These are phyloP conservation scores for Collybia sordida DNA, from an alignment of 768 basidiomycete genomes.

Conservation along the genomic window DNA sequence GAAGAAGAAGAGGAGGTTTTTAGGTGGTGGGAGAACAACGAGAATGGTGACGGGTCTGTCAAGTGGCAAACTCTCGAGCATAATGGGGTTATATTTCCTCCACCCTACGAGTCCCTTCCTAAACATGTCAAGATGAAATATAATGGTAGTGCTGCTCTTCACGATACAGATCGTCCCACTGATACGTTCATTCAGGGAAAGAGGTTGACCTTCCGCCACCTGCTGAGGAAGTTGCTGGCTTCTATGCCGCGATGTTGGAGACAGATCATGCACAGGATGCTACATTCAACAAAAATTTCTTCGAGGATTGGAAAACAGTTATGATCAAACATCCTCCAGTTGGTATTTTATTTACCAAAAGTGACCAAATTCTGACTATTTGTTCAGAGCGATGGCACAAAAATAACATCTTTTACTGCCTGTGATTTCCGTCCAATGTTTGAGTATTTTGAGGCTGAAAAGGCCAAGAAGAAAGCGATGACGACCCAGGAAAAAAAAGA, in stretches of 20 bases:
- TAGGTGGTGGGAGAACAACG: conserved; percentile 86
- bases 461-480: conserved; percentile 89
- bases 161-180: conserved; percentile 1
- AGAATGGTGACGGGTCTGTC: conserved; percentile 69
- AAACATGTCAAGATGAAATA: conserved; percentile 90
- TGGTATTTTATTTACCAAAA: conserved; percentile 25
- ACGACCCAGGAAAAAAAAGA: conserved; percentile 88
- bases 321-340: conserved; percentile 85
- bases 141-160: conserved; percentile 55
- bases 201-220: conserved; percentile 76
- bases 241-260: conserved; percentile 91
- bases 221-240: conserved; percentile 95
- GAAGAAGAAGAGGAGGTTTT: conserved; percentile 75
- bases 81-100: conserved; percentile 93
- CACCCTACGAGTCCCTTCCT: conserved; percentile 87
- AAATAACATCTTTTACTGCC: conserved; percentile 70
- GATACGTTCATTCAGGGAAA: conserved; percentile 52
- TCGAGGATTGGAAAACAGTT: conserved; percentile 81
- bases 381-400: conserved; percentile 63
- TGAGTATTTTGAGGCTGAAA: conserved; percentile 89
- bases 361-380: conserved; percentile 5
- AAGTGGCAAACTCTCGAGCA: conserved; percentile 98
- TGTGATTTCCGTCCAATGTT: conserved; percentile 97
- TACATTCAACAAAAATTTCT: conserved; percentile 94
- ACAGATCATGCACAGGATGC: conserved; percentile 89